Percentiles rank a stretch among this genome's conserved stretches.
Evolutionary conservation across 768 basidiomycete genomes (phyloP).

Genomic region (Hemileccinum rubropunctum): DNA sequence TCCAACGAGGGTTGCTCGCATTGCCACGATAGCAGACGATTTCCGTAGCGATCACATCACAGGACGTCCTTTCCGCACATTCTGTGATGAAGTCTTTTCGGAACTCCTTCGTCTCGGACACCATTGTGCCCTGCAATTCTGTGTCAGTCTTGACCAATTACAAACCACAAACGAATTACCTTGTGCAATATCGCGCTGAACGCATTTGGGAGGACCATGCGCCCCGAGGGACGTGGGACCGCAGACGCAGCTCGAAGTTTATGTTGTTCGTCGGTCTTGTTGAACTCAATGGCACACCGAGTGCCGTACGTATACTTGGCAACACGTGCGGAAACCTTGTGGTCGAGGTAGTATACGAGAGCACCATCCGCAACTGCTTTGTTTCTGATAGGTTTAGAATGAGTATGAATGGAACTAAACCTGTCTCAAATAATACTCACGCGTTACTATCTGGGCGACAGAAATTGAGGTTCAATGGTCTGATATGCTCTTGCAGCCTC

Average conservation of each 20-base stretch:
- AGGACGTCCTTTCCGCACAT: slow-evolving; percentile 25
- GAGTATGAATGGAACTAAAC: background rate
- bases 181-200: slow-evolving; percentile 32
- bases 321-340: slow-evolving; percentile 38
- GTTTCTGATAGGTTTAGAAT: slow-evolving; percentile 29
- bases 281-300: slow-evolving; percentile 28
- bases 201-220: slow-evolving; percentile 31
- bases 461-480: slow-evolving; percentile 36
- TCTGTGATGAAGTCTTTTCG: slow-evolving; percentile 33
- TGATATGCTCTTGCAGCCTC: slow-evolving; percentile 31
- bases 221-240: slow-evolving; percentile 32
- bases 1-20: slow-evolving; percentile 26
- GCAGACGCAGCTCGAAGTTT: slow-evolving; percentile 25
- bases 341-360: slow-evolving; percentile 42
- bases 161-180: slow-evolving; percentile 1
- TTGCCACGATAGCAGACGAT: slow-evolving; percentile 30
- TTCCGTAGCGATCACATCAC: slow-evolving; percentile 30
- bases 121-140: slow-evolving; percentile 21
- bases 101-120: slow-evolving; percentile 32
- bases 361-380: slow-evolving; percentile 49
- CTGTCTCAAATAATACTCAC: slow-evolving; percentile 29
- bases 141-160: background rate
- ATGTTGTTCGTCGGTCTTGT: slow-evolving; percentile 30
- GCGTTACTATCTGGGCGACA: slow-evolving; percentile 52
- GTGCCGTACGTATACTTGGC: slow-evolving; percentile 40